A percentile compares a stretch with the other conserved stretches of the same genome.
Conservation (phyloP, 345 rosid species). For the Hibiscus mutabilis region DNA sequence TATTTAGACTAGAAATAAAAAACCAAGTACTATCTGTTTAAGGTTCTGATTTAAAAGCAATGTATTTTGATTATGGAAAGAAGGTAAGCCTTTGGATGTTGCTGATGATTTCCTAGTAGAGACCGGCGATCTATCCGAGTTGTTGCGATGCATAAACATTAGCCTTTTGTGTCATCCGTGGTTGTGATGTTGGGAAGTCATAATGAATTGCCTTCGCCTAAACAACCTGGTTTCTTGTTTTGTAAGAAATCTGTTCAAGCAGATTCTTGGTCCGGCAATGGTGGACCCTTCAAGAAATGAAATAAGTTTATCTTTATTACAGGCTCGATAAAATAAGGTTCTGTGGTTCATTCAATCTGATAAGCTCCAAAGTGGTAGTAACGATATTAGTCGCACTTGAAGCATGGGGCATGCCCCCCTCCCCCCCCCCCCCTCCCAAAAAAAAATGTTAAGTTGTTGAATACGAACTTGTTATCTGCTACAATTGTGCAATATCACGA, state of each 20-base stretch:
- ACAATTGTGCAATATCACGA: background rate
- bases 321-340: background rate
- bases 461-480: too few species aligned
- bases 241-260: background rate
- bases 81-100: slow-evolving; percentile 24
- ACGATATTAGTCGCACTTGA: too few species aligned
- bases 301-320: background rate
- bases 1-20: too few species aligned
- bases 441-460: too few species aligned
- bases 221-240: background rate
- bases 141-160: slow-evolving; percentile 32
- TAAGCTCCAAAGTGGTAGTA: background rate
- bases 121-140: slow-evolving; percentile 15
- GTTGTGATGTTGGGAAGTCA: slow-evolving; percentile 38
- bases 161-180: slow-evolving; percentile 39
- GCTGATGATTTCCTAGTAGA: slow-evolving; percentile 17
- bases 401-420: too few species aligned
- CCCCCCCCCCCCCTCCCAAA: too few species aligned
- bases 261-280: background rate
- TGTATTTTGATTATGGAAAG: slow-evolving; percentile 29
- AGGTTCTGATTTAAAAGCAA: too few species aligned
- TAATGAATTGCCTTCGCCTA: slow-evolving; percentile 28
- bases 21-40: too few species aligned
- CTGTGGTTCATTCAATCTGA: background rate
- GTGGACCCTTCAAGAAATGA: background rate